Conservation (phyloP, 805 yeast species). For the Candida tallmaniae region DNA sequence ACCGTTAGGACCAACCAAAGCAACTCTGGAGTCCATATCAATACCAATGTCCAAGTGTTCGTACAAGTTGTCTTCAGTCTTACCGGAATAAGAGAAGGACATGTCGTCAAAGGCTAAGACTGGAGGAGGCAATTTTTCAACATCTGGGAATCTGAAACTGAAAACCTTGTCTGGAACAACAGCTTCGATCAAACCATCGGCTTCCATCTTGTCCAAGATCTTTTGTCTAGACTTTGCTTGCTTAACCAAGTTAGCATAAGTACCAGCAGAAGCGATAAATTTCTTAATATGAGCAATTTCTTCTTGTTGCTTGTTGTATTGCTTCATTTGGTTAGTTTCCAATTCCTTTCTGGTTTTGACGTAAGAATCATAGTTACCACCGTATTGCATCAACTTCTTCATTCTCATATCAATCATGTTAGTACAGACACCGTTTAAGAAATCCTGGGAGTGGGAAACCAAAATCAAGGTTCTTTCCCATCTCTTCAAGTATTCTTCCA, state of each 20-base stretch:
- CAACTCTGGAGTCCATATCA: constrained; percentile 98
- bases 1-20: constrained; percentile 98
- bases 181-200: constrained; percentile 92
- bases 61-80: constrained; percentile 80
- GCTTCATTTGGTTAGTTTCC: constrained; percentile 98
- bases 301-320: constrained; percentile 95
- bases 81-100: constrained; percentile 85
- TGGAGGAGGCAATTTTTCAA: constrained; percentile 98
- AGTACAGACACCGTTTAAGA: constrained; percentile 97
- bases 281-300: constrained; percentile 97
- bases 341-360: constrained; percentile 88
- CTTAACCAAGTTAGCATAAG: constrained; percentile 96
- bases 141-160: constrained; percentile 89
- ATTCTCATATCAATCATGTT: constrained; percentile 97
- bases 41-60: constrained; percentile 93
- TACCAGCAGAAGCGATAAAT: constrained; percentile 99
- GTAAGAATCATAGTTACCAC: constrained; percentile 98
- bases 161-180: constrained; percentile 92
- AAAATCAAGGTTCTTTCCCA: constrained; percentile 90
- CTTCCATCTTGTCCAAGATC: constrained; percentile 99
- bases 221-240: constrained; percentile 99
- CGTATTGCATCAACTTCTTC: constrained; percentile 69
- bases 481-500: constrained; percentile 94
- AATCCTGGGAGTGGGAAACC: constrained; percentile 98
- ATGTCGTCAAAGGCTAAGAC: constrained; percentile 95